These are phyloP conservation scores for Erysiphe pulchra DNA, from an alignment of 2,329 filamentous ascomycete species.

Conservation along the genomic window DNA sequence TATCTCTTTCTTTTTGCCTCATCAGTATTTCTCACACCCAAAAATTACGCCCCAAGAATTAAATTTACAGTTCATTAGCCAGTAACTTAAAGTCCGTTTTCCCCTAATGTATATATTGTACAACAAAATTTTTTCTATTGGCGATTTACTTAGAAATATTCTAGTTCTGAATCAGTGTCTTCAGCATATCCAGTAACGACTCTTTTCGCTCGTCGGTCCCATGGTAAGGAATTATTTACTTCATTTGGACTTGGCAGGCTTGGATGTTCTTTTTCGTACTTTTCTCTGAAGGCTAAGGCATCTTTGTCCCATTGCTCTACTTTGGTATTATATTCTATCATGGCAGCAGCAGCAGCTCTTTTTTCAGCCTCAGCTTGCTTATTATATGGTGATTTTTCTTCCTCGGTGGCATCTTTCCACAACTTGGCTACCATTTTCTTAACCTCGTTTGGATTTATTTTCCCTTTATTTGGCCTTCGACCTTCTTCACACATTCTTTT, in stretches of 20 bases:
- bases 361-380: conserved; percentile 50
- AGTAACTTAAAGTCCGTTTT: too few relatives aligned
- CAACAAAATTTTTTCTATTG: background rate
- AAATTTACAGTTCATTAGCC: too few relatives aligned
- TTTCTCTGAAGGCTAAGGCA: conserved; percentile 25
- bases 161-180: conserved; percentile 10
- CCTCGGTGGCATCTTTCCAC: conserved; percentile 57
- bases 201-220: conserved; percentile 13
- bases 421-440: conserved; percentile 66
- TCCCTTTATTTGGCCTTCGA: conserved; percentile 36
- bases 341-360: conserved; percentile 28
- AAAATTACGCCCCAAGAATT: too few relatives aligned
- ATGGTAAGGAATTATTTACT: conserved; percentile 9
- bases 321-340: conserved; percentile 33
- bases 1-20: too few relatives aligned
- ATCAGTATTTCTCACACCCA: too few relatives aligned
- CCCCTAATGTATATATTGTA: background rate
- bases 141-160: conserved; percentile 2
- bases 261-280: conserved; percentile 28
- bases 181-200: conserved; percentile 13
- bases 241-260: conserved; percentile 15
- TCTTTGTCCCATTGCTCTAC: conserved; percentile 46
- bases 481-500: conserved; percentile 35
- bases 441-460: conserved; percentile 52
- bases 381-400: conserved; percentile 52